Evolutionary conservation across 768 basidiomycete species (phyloP), one percentile per base, ranked within the genome.

Genomic region (Suillus occidentalis): DNA sequence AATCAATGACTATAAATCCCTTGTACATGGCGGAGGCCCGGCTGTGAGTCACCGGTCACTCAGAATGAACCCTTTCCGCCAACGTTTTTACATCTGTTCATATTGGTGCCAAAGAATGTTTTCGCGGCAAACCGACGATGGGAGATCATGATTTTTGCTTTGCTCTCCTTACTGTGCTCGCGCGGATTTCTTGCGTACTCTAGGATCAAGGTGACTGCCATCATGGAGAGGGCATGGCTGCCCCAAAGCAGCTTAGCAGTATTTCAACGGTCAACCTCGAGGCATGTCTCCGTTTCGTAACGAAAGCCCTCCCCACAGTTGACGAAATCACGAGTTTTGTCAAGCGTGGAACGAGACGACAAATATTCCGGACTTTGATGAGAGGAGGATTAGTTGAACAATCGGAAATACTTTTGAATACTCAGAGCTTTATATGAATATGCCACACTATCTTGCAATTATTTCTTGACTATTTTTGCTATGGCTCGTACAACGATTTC

Each of bases 51-150:
- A 18, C 50, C 18, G 50, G 18, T 28, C 50, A 28, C 4, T 31
- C 16, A 28, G 25, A 10, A 52, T 28, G 50, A 52, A 52, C 50
- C 28, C 50, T 18, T 16, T 52, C 28, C 16, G 6, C 31, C 9
- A 1, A 72, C 13, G 42, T 60, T 22, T 70, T 63, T 18, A 52
- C 66, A 31, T 67, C 67, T 0, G 60, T 71, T n/a, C 45, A 60
- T 16, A 53, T 63, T 7, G 61, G 94, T n/a, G 62, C 61, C 12
- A 61, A 55, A n/a, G 40, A 65, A 18, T 76, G 75, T 52, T 70
- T 71, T 53, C 77, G 75, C 18, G 76, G 76, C 18, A 64, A 45
- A 14, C 56, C 49, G 43, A 76, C 75, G 0, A 49, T 66, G 0
- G 62, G 69, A 59, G 67, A 61, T 13, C 75, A 76, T 43, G 74